These are phyloP conservation scores for Penicillium waksmanii DNA, from an alignment of 495 filamentous ascomycete species.

Conservation along the genomic window DNA sequence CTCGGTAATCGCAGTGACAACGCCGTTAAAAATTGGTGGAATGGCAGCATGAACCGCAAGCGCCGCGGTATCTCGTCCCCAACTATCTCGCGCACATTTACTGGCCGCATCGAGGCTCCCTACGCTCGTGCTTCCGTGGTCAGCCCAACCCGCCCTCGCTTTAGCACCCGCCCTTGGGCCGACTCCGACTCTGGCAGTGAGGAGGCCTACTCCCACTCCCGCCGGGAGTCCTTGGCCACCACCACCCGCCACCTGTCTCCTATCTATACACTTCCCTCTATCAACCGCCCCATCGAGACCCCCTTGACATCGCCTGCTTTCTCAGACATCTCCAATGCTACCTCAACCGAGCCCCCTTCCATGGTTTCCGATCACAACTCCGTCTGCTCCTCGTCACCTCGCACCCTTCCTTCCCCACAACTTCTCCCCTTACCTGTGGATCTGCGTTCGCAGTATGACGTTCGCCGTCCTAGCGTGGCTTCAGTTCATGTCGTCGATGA, in stretches of 20 bases:
- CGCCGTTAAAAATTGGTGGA: conserved; percentile 99
- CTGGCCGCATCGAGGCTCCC: conserved; percentile 46
- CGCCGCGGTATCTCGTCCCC: conserved; percentile 49
- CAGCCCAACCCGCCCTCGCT: conserved; percentile 40
- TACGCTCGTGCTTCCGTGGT: conserved; percentile 43
- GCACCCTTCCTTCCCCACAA: conserved; percentile 47
- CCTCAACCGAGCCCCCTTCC: conserved; percentile 68
- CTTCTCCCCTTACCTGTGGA: conserved; percentile 44
- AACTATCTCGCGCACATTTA: conserved; percentile 42
- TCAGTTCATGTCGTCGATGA: conserved; percentile 38
- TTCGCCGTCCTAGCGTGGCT: conserved; percentile 30
- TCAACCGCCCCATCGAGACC: conserved; percentile 57
- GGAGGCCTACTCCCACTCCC: conserved; percentile 26
- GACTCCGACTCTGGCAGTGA: conserved; percentile 31
- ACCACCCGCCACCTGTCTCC: conserved; percentile 47
- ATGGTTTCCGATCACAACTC: conserved; percentile 73
- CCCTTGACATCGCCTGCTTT: conserved; percentile 73
- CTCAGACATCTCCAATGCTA: conserved; percentile 61
- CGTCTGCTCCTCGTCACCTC: conserved; percentile 60
- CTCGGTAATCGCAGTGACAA: conserved; percentile 94
- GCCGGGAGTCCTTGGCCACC: conserved; percentile 35
- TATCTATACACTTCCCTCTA: conserved; percentile 48
- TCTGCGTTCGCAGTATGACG: conserved; percentile 38
- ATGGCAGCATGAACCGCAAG: conserved; percentile 87
- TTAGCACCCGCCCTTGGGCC: conserved; percentile 40